Conservation (phyloP, 805 yeast species). For the Saccharomycopsis fibuligera region DNA sequence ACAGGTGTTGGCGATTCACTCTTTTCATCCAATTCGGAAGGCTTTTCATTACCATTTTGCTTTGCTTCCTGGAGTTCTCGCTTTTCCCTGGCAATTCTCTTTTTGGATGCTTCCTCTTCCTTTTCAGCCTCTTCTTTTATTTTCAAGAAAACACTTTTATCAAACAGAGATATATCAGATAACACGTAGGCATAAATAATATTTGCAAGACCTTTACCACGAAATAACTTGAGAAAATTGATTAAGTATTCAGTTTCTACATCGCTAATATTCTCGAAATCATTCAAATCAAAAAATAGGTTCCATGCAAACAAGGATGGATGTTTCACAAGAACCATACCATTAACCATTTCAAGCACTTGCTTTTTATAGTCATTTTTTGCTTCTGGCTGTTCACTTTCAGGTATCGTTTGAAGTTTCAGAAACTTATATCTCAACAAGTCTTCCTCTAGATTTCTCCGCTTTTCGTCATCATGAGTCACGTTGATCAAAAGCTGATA, state of each 20-base stretch:
- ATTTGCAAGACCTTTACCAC: constrained; percentile 53
- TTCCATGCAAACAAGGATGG: constrained; percentile 65
- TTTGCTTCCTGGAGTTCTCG: constrained; percentile 25
- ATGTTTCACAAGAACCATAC: constrained; percentile 64
- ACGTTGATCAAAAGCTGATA: constrained; percentile 53
- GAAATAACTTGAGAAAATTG: constrained; percentile 52
- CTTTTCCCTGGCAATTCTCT: constrained; percentile 9
- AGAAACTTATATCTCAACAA: constrained; percentile 51
- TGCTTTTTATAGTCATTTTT: constrained; percentile 36
- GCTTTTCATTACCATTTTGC: constrained; percentile 21
- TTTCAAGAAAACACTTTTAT: constrained; percentile 27
- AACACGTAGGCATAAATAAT: constrained; percentile 55
- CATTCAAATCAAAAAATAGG: constrained; percentile 67
- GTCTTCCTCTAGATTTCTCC: constrained; percentile 55
- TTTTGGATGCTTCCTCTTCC: constrained; percentile 20
- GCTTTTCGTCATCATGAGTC: constrained; percentile 51
- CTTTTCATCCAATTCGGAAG: constrained; percentile 8
- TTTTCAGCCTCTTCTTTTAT: constrained; percentile 21
- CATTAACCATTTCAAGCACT: constrained; percentile 54
- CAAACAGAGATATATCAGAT: constrained; percentile 66
- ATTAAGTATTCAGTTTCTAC: constrained; percentile 42
- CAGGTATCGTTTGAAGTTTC: constrained; percentile 48
- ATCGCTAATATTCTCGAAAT: constrained; percentile 42
- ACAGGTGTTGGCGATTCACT: constrained; percentile 11
- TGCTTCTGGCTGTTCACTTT: constrained; percentile 22